Evolutionary conservation across 2,329 filamentous ascomycete genomes (phyloP).

Genomic region (Curvularia hawaiiensis): DNA sequence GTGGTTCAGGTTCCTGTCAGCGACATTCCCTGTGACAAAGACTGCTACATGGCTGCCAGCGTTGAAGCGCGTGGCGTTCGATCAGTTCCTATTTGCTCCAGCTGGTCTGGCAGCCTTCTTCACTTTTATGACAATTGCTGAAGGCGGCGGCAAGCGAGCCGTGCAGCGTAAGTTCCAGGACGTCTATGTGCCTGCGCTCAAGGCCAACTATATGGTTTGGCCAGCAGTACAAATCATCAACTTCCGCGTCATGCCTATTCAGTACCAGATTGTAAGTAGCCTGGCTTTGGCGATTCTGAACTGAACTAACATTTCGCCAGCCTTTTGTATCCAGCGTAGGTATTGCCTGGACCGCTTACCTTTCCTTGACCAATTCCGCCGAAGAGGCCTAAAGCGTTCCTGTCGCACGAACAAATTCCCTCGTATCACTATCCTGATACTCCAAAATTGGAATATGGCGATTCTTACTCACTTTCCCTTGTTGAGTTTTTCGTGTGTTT

Average conservation of each 20-base stretch:
- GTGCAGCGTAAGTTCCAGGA: slow-evolving; percentile 85
- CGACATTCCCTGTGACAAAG: slow-evolving; percentile 84
- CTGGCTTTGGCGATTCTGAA: background rate
- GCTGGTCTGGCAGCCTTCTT: slow-evolving; percentile 89
- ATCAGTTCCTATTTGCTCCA: slow-evolving; percentile 93
- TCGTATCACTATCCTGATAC: slow-evolving; percentile 22
- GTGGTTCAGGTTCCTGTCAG: slow-evolving; percentile 89
- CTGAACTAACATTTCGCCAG: slow-evolving; percentile 53
- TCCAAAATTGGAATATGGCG: slow-evolving; percentile 22
- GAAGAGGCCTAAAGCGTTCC: slow-evolving; percentile 62
- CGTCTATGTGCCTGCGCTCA: slow-evolving; percentile 91
- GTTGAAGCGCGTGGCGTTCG: slow-evolving; percentile 87
- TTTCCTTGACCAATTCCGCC: slow-evolving; percentile 87
- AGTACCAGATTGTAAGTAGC: slow-evolving; percentile 87
- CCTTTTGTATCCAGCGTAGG: slow-evolving; percentile 95
- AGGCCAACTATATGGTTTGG: slow-evolving; percentile 96
- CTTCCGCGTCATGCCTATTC: slow-evolving; percentile 92
- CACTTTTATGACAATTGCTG: slow-evolving; percentile 92
- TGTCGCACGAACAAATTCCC: slow-evolving; percentile 15
- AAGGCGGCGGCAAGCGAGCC: slow-evolving; percentile 84
- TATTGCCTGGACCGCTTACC: slow-evolving; percentile 97
- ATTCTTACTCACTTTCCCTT: slow-evolving; percentile 14
- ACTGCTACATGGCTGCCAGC: slow-evolving; percentile 71
- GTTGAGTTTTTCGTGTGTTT: slow-evolving; percentile 26
- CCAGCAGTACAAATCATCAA: slow-evolving; percentile 95